Percentiles rank a stretch among this genome's conserved stretches.
Evolutionary conservation across 2,329 filamentous ascomycete genomes (phyloP).

Genomic region (Diaporthe eres): DNA sequence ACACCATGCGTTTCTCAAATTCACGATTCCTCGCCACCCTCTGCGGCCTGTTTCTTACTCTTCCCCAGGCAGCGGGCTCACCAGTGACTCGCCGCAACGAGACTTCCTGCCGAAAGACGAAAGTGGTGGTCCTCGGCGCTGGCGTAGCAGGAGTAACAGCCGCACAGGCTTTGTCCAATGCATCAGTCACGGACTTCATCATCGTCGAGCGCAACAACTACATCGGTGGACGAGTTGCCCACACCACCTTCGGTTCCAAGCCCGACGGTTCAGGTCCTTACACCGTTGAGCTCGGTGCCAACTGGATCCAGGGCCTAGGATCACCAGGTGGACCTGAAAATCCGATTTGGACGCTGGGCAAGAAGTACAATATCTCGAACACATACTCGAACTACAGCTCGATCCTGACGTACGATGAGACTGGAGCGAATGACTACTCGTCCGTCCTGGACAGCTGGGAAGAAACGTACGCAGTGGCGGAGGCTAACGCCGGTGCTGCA

Average conservation of each 20-base stretch:
- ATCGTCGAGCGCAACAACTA: constrained; percentile 1
- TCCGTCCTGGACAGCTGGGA: not conserved
- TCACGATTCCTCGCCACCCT: not conserved
- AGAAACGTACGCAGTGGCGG: not conserved
- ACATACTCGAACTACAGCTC: constrained; percentile 2
- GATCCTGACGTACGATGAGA: not conserved
- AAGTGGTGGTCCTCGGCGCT: not conserved
- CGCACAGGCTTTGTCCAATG: not conserved
- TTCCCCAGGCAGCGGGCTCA: not conserved
- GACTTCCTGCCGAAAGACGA: not conserved
- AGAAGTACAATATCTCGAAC: constrained; percentile 1
- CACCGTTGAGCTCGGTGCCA: not conserved
- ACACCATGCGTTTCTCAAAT: not conserved
- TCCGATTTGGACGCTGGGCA: not conserved
- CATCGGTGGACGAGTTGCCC: not conserved
- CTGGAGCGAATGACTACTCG: not conserved
- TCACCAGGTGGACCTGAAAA: not conserved
- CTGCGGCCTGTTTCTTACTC: not conserved
- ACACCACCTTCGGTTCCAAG: not conserved
- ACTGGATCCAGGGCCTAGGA: not conserved
- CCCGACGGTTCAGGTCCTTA: not conserved
- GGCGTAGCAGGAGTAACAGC: not conserved
- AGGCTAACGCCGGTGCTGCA: not conserved
- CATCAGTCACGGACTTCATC: not conserved
- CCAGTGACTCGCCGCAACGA: not conserved